These are phyloP conservation scores for Luvunga scandens DNA, from an alignment of 345 rosid genomes.

Conservation along the genomic window DNA sequence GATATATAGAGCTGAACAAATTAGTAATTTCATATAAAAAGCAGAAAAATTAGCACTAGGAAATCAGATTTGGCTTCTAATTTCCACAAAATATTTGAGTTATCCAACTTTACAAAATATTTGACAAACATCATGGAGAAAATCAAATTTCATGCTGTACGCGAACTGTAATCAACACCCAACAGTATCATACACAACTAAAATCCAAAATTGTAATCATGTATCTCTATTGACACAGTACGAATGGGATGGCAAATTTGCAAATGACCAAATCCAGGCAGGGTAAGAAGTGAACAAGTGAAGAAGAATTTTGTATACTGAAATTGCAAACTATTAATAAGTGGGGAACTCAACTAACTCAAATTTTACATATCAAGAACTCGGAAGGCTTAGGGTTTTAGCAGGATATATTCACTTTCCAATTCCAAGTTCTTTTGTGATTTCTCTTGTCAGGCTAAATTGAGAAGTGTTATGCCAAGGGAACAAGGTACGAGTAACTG, in stretches of 20 bases:
- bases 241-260: background rate
- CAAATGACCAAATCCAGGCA: background rate
- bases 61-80: background rate
- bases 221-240: background rate
- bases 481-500: conserved; percentile 87
- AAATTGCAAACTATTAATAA: background rate
- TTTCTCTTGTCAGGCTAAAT: conserved; percentile 91
- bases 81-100: background rate
- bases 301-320: background rate
- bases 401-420: conserved; percentile 43
- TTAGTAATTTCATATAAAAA: no score
- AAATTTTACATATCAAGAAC: conserved; percentile 1
- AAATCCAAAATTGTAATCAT: background rate
- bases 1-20: no score
- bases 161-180: background rate
- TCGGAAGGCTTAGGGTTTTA: background rate
- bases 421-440: conserved; percentile 85
- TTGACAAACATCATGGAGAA: background rate
- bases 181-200: background rate
- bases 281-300: background rate
- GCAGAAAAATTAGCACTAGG: no score
- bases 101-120: background rate
- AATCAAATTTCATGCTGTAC: background rate
- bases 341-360: background rate
- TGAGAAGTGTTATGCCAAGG: conserved; percentile 94